These are phyloP conservation scores for Saccharum hybrid DNA, from an alignment of 202 grass and related monocot species.

Conservation along the genomic window DNA sequence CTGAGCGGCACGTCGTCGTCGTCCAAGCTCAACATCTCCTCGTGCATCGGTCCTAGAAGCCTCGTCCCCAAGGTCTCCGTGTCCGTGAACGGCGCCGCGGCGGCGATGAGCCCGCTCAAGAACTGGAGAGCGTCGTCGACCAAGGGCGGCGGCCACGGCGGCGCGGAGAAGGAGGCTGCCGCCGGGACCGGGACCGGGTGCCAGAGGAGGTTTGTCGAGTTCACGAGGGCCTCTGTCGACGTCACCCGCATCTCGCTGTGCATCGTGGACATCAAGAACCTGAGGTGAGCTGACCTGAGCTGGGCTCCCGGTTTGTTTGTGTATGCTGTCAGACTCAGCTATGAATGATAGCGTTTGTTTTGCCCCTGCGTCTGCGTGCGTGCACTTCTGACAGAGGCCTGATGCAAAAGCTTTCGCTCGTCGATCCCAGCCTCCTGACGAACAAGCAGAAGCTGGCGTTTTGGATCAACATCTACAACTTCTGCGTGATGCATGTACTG, in stretches of 20 bases:
- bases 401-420: conserved; percentile 63
- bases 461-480: conserved; percentile 98
- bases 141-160: neutral
- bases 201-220: conserved; percentile 45
- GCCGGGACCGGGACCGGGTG: neutral
- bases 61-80: conserved; percentile 49
- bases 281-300: conserved; percentile 56
- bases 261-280: conserved; percentile 63
- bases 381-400: conserved; percentile 52
- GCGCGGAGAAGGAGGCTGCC: conserved; percentile 4
- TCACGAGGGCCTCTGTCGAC: conserved; percentile 65
- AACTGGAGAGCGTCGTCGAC: neutral
- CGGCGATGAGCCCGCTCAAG: conserved; percentile 37
- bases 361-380: no score
- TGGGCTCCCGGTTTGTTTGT: neutral
- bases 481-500: conserved; percentile 95
- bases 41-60: conserved; percentile 59
- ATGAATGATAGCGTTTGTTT: neutral
- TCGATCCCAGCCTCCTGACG: conserved; percentile 64
- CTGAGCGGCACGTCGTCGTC: conserved; percentile 6
- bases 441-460: conserved; percentile 96
- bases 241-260: conserved; percentile 54
- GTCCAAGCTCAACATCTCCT: conserved; percentile 71
- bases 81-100: neutral
- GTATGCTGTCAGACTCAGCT: no score